Percentiles rank a stretch among this genome's conserved stretches.
Conservation (phyloP, 176 grass and related monocot genomes). For the Lolium multiflorum region DNA sequence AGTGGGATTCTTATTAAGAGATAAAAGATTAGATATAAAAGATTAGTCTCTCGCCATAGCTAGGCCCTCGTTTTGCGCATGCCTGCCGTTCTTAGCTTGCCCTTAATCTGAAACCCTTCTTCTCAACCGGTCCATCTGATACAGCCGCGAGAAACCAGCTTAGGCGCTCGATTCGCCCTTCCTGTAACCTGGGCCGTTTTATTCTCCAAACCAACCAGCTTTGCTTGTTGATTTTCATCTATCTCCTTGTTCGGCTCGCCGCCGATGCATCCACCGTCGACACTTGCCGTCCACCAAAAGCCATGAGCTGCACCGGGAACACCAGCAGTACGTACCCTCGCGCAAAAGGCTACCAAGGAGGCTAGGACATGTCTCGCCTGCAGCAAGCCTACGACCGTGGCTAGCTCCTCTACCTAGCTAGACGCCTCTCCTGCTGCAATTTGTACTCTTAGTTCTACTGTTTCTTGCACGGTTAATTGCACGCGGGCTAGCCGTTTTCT, state of each 20-base stretch:
- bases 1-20: no score
- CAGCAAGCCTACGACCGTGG: constrained; percentile 57
- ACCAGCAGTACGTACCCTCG: constrained; percentile 32
- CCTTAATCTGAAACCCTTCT: not conserved
- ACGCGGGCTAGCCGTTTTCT: not conserved
- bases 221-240: not conserved
- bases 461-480: not conserved
- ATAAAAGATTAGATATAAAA: no score
- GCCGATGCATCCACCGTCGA: constrained; percentile 14
- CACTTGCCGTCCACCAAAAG: constrained; percentile 32
- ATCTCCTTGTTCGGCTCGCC: not conserved
- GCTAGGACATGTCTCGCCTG: constrained; percentile 47
- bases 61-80: not conserved
- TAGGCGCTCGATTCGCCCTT: not conserved
- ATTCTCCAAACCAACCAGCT: not conserved
- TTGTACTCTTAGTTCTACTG: no score
- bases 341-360: constrained; percentile 33
- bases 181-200: not conserved
- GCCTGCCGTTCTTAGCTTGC: not conserved
- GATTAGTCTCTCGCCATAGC: no score
- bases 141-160: constrained; percentile 3
- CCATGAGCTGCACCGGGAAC: constrained; percentile 28
- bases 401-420: constrained; percentile 3
- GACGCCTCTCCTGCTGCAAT: not conserved
- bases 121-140: not conserved